Conservation (phyloP, 345 rosid species). For the Aquilaria sinensis region DNA sequence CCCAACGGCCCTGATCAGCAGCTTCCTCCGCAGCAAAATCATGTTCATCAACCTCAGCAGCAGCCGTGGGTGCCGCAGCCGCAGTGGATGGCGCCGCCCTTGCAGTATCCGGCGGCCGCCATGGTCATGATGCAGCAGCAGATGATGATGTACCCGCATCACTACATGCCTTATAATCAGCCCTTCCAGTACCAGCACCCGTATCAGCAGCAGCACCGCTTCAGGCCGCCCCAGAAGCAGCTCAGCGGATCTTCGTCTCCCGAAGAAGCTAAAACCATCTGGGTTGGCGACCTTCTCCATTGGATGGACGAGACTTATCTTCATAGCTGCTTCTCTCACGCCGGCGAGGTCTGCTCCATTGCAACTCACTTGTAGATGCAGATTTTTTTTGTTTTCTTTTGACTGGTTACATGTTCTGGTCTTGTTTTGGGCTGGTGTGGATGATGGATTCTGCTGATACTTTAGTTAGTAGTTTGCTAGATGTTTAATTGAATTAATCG, state of each 20-base stretch:
- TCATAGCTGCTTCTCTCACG: conserved; percentile 60
- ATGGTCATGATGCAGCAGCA: conserved; percentile 92
- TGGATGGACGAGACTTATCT: conserved; percentile 95
- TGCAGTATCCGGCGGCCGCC: conserved; percentile 89
- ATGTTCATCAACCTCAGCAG: conserved; percentile 26
- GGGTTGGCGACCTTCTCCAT: conserved; percentile 86
- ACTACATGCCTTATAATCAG: conserved; percentile 49
- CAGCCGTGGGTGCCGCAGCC: conserved; percentile 41
- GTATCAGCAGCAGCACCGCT: conserved; percentile 20
- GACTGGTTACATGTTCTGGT: background rate
- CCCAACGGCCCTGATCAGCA: conserved; percentile 43
- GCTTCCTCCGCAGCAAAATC: conserved; percentile 15
- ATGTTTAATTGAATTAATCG: background rate
- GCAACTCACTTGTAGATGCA: background rate
- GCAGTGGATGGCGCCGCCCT: conserved; percentile 54
- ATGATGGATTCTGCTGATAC: background rate
- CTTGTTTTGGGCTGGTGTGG: background rate
- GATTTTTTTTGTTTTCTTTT: background rate
- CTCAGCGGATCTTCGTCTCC: conserved; percentile 26
- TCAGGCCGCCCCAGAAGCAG: conserved; percentile 18
- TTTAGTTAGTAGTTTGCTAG: background rate
- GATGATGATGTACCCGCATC: conserved; percentile 87
- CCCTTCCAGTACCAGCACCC: conserved; percentile 16
- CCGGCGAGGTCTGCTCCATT: conserved; percentile 50
- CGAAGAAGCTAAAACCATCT: conserved; percentile 70